These are phyloP conservation scores for Diatrype stigma DNA, from an alignment of 2,329 filamentous ascomycete species.

Conservation along the genomic window DNA sequence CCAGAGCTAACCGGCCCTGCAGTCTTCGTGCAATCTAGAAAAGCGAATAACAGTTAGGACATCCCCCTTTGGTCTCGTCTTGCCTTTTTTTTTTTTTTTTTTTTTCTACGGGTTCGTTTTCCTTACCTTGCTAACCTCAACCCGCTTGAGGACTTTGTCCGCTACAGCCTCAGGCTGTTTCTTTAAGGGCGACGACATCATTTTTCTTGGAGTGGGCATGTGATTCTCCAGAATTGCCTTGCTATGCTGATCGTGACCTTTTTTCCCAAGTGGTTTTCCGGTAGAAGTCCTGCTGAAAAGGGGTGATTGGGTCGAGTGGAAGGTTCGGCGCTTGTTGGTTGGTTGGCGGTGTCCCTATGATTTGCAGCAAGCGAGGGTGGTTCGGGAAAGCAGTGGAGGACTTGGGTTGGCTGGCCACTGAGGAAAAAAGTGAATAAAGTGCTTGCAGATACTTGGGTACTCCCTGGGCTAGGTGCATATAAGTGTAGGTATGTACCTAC, in stretches of 20 bases:
- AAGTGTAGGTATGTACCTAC: too few species aligned
- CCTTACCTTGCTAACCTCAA: slow-evolving; percentile 71
- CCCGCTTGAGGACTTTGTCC: slow-evolving; percentile 67
- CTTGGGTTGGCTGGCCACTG: background rate
- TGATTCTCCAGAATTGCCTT: background rate
- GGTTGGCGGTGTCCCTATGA: background rate
- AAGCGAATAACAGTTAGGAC: slow-evolving; percentile 9
- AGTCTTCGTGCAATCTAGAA: slow-evolving; percentile 84
- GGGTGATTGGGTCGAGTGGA: background rate
- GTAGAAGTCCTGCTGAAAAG: background rate
- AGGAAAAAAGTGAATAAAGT: background rate
- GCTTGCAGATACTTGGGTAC: background rate
- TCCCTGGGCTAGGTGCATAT: too few species aligned
- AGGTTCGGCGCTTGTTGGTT: background rate
- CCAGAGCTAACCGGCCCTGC: slow-evolving; percentile 89
- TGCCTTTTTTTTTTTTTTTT: slow-evolving; percentile 12
- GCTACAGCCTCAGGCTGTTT: slow-evolving; percentile 61
- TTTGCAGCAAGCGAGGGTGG: background rate
- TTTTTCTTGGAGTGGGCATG: background rate
- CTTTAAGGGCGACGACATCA: slow-evolving; percentile 59
- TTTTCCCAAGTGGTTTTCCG: too few species aligned
- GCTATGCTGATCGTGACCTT: background rate
- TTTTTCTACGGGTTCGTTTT: slow-evolving; percentile 1
- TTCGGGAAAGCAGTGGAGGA: background rate
- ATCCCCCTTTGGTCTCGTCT: slow-evolving; percentile 15